phyloP scores from a whole-genome alignment of 2,329 filamentous ascomycete genomes.

The Ophiostoma montium region DNA sequence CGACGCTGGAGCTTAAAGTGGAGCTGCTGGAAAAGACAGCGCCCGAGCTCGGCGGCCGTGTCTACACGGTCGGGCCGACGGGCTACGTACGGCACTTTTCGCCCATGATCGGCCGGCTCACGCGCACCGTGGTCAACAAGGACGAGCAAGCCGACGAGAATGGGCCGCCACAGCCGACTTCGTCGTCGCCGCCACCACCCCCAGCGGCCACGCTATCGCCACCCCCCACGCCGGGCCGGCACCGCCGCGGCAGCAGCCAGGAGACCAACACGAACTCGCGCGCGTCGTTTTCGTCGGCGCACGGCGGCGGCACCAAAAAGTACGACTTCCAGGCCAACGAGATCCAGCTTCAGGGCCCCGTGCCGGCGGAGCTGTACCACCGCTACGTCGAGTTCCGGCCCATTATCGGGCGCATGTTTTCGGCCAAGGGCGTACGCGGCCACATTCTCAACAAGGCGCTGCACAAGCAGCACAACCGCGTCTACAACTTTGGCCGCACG shows the following conservation, averaged over 20 bases:
- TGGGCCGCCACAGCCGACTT: too few species aligned
- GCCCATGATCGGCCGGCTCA: slow-evolving; percentile 71
- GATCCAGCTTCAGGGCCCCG: slow-evolving; percentile 73
- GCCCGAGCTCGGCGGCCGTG: slow-evolving; percentile 44
- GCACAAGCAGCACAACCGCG: slow-evolving; percentile 75
- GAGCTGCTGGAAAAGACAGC: slow-evolving; percentile 66
- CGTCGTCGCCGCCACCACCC: too few species aligned
- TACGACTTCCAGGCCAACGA: slow-evolving; percentile 81
- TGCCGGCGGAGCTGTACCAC: slow-evolving; percentile 70
- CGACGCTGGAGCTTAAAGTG: slow-evolving; percentile 57
- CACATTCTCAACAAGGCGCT: slow-evolving; percentile 70
- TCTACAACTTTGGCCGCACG: slow-evolving; percentile 74
- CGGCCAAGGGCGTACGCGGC: slow-evolving; percentile 60
- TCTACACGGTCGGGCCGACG: slow-evolving; percentile 68
- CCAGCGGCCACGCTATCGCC: slow-evolving; percentile 25
- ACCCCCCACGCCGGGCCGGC: neutral
- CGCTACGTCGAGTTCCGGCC: slow-evolving; percentile 88
- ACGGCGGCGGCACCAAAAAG: neutral
- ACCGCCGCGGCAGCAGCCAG: neutral
- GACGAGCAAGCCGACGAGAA: slow-evolving; percentile 37
- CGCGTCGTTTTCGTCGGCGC: neutral
- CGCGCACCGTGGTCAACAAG: slow-evolving; percentile 54
- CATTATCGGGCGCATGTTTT: slow-evolving; percentile 82
- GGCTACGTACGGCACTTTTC: slow-evolving; percentile 75
- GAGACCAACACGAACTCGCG: neutral